Evolutionary conservation across 352 stramenopile species (phyloP), one percentile per base, ranked within the genome.

Genomic region (Lagenidium sp.): DNA sequence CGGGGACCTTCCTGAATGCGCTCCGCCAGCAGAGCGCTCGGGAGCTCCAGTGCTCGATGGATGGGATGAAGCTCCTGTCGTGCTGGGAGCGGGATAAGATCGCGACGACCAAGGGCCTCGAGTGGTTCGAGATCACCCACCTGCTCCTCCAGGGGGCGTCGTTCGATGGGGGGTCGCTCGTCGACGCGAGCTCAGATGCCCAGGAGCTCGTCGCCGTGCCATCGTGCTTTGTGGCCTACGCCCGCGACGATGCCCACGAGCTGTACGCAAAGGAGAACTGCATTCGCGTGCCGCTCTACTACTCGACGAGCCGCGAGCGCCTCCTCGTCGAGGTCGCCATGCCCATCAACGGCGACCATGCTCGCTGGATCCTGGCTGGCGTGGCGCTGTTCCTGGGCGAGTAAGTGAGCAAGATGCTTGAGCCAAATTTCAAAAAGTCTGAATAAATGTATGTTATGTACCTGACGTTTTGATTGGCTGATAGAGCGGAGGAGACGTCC

Each of bases 1-100:
- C 93, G 2, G 87, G 76, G 15, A 98, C 92, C 15, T 98, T 98
- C 68, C 62, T 98, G 31, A 97, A 98, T 53, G 89, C 92, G 4
- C 44, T 98, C 20, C 63, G 90, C 18, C 93, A 98, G 48, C 86
- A 97, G 48, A 95, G 82, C 22, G 84, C 90, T 16, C 80, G 89
- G 3, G 58, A 66, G 19, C 63, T 91, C 16, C 53, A 90, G 24
- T 84, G 67, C 50, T 90, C 85, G 6, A 96, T 97, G 74, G 88
- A 97, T 48, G 73, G 57, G 28, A 87, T 97, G 69, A 87, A 92
- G 53, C 53, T 97, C 47, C 46, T 94, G 7, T 94, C 84, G 22
- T 94, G 69, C 44, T 97, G 85, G 85, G 78, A 89, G 24, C 81
- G 85, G 31, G 76, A 92, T 44, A 71, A 71, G 34, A 49, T 70